phyloP scores from a whole-genome alignment of 192 early-diverging fungal genomes.

The Umbelopsis vinacea region DNA sequence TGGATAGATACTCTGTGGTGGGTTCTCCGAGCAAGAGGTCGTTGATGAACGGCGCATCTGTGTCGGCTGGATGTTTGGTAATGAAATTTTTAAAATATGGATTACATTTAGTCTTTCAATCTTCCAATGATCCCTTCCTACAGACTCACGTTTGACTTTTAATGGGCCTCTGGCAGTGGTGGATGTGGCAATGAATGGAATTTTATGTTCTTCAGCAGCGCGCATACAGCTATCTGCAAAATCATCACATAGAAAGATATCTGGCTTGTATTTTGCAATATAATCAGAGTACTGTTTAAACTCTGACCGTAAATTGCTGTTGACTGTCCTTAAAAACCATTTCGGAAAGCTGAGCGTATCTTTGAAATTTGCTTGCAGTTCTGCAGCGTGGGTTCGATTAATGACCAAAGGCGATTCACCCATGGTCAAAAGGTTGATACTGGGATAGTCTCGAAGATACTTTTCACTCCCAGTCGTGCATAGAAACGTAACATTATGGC shows the following conservation, averaged over 20 bases:
- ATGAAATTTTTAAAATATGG: too few relatives aligned
- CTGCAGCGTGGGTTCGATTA: background rate
- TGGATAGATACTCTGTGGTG: background rate
- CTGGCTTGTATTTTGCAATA: background rate
- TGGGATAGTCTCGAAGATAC: background rate
- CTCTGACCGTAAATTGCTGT: background rate
- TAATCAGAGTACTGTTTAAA: background rate
- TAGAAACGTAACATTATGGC: conserved; percentile 23
- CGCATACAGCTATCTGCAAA: conserved; percentile 31
- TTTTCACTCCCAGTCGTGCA: conserved; percentile 5
- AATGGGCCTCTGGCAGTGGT: conserved; percentile 26
- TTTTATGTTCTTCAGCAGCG: conserved; percentile 14
- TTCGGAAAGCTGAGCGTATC: background rate
- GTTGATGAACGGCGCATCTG: conserved; percentile 26
- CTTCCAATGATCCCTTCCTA: too few relatives aligned
- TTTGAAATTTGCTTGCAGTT: background rate
- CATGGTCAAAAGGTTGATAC: background rate
- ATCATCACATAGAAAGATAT: conserved; percentile 30
- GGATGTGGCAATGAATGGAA: conserved; percentile 33
- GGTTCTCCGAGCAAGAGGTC: conserved; percentile 4
- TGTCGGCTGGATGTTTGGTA: background rate
- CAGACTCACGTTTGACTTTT: background rate
- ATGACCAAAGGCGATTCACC: background rate
- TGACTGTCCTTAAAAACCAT: background rate
- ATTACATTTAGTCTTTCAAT: too few relatives aligned